phyloP scores from a whole-genome alignment of 129 eudicot genomes.

The Erigeron canadensis region DNA sequence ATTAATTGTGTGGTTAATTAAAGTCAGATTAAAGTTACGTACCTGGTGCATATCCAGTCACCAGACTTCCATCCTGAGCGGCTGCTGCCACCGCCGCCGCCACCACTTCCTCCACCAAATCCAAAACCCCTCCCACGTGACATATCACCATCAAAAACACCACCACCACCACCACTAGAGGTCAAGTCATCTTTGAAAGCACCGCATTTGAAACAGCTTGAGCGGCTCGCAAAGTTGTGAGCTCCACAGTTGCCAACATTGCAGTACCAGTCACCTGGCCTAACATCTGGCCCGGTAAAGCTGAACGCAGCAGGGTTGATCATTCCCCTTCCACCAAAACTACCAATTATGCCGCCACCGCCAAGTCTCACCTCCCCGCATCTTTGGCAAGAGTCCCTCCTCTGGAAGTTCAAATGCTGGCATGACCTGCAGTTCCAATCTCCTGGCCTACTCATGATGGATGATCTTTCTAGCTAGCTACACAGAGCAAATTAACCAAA shows the following conservation, averaged over 20 bases:
- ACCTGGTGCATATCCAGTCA: constrained; percentile 98
- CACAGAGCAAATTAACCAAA: constrained; percentile 13
- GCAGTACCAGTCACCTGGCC: constrained; percentile 99
- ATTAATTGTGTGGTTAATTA: not conserved
- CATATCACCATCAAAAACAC: constrained; percentile 36
- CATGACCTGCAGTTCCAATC: constrained; percentile 99
- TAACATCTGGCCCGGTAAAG: constrained; percentile 80
- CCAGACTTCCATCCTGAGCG: constrained; percentile 74
- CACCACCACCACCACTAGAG: constrained; percentile 44
- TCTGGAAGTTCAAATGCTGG: constrained; percentile 97
- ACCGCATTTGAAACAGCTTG: constrained; percentile 97
- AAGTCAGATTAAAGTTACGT: not conserved
- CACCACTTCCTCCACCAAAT: constrained; percentile 45
- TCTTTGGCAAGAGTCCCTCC: constrained; percentile 95
- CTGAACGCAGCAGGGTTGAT: constrained; percentile 45
- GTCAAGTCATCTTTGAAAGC: constrained; percentile 77
- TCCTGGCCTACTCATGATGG: constrained; percentile 99
- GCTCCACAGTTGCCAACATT: constrained; percentile 82
- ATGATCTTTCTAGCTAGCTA: constrained; percentile 36
- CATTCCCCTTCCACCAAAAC: constrained; percentile 49
- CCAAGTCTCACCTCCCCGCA: constrained; percentile 85
- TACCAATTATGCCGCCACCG: constrained; percentile 32
- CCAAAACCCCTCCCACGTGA: constrained; percentile 41
- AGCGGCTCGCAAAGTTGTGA: constrained; percentile 98
- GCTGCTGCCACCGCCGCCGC: constrained; percentile 52